These are phyloP conservation scores for Neotropicomus parvogracilis DNA, from an alignment of 1,284 basidiomycete genomes.

Conservation along the genomic window DNA sequence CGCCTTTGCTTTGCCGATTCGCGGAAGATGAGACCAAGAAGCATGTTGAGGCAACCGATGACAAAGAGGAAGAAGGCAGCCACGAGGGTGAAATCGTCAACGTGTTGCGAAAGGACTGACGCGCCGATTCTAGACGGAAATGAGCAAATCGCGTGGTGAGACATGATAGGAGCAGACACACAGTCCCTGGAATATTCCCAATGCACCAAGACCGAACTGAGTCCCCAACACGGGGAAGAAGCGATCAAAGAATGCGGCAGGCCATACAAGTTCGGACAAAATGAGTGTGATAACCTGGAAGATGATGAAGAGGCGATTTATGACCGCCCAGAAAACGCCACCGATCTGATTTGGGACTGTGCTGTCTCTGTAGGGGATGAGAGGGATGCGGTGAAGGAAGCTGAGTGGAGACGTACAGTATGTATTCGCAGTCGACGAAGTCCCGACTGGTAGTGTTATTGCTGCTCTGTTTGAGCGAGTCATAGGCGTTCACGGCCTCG, in stretches of 20 bases:
- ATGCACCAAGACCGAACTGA: slow-evolving; percentile 76
- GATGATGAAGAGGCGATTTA: slow-evolving; percentile 80
- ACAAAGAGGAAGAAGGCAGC: slow-evolving; percentile 86
- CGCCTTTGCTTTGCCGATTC: slow-evolving; percentile 58
- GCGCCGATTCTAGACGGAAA: slow-evolving; percentile 59
- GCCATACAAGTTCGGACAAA: slow-evolving; percentile 78
- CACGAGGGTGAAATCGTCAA: slow-evolving; percentile 82
- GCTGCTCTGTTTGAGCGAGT: slow-evolving; percentile 40
- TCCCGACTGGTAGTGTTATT: slow-evolving; percentile 34
- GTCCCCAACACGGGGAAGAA: slow-evolving; percentile 83
- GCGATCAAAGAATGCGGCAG: slow-evolving; percentile 68
- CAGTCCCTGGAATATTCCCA: slow-evolving; percentile 82
- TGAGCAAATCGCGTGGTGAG: slow-evolving; percentile 6
- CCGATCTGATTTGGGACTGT: slow-evolving; percentile 88
- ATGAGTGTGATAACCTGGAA: slow-evolving; percentile 77
- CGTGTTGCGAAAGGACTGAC: slow-evolving; percentile 79
- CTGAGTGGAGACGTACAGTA: slow-evolving; percentile 48
- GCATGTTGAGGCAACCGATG: slow-evolving; percentile 77
- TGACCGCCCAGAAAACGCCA: slow-evolving; percentile 84
- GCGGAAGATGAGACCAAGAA: slow-evolving; percentile 73
- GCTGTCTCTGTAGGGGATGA: slow-evolving; percentile 48
- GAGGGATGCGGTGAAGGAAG: slow-evolving; percentile 10
- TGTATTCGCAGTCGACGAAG: slow-evolving; percentile 68
- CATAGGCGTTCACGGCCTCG: slow-evolving; percentile 67
- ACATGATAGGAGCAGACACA: slow-evolving; percentile 36